Percentiles rank a stretch among this genome's conserved stretches.
Conservation (phyloP, 805 yeast species). For the Nadsonia fulvescens region DNA sequence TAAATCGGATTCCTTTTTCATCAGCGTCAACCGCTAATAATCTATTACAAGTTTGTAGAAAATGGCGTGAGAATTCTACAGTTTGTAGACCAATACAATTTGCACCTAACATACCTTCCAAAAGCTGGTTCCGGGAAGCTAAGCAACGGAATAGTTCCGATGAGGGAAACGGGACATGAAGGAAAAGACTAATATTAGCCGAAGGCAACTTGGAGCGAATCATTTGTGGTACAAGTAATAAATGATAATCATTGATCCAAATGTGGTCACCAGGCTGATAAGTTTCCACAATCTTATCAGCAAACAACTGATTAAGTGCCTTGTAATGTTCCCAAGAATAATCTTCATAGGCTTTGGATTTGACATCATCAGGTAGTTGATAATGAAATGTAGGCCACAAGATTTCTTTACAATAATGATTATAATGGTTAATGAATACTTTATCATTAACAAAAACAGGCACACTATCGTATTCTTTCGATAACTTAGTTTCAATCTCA, state of each 20-base stretch:
- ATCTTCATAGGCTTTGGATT: constrained; percentile 85
- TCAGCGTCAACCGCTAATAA: constrained; percentile 70
- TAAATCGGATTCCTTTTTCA: constrained; percentile 68
- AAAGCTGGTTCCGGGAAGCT: constrained; percentile 63
- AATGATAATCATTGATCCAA: constrained; percentile 92
- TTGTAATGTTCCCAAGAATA: constrained; percentile 84
- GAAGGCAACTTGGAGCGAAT: constrained; percentile 55
- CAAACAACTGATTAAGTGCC: constrained; percentile 56
- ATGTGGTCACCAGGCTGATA: constrained; percentile 63
- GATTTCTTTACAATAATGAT: constrained; percentile 81
- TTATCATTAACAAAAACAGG: constrained; percentile 62
- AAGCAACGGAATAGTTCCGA: constrained; percentile 88
- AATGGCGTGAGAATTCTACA: constrained; percentile 84
- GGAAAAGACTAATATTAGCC: constrained; percentile 79
- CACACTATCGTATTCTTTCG: constrained; percentile 32
- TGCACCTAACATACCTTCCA: constrained; percentile 78
- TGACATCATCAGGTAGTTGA: constrained; percentile 90
- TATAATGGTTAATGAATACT: constrained; percentile 79
- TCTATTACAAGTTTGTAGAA: constrained; percentile 75
- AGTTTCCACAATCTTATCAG: constrained; percentile 48
- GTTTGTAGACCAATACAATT: constrained; percentile 81
- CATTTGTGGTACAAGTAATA: constrained; percentile 73
- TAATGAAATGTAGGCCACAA: constrained; percentile 92
- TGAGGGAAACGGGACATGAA: constrained; percentile 90
- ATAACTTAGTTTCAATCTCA: constrained; percentile 32